These are phyloP conservation scores for Coniferiporia weirii DNA, from an alignment of 1,284 basidiomycete species.

Conservation along the genomic window DNA sequence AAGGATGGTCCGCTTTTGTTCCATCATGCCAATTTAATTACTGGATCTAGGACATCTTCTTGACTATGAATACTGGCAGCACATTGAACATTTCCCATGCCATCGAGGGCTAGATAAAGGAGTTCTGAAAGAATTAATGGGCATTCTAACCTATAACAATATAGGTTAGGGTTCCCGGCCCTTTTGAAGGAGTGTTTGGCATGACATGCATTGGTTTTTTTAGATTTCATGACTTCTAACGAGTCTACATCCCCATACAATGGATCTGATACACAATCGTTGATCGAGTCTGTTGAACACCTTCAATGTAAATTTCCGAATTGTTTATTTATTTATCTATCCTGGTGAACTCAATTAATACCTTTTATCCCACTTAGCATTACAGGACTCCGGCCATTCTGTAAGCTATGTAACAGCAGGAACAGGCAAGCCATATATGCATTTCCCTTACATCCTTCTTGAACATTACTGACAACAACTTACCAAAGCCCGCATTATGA, in stretches of 20 bases:
- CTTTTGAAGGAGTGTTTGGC: neutral
- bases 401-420: neutral
- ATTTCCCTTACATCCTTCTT: neutral
- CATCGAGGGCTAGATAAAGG: slow-evolving; percentile 32
- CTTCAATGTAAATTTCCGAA: neutral
- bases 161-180: neutral
- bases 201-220: neutral
- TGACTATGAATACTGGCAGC: slow-evolving; percentile 32
- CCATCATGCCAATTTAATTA: neutral
- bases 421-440: neutral
- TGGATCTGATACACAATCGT: neutral
- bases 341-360: neutral
- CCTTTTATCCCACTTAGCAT: neutral
- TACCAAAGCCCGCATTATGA: slow-evolving; percentile 4
- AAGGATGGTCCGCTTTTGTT: neutral
- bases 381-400: neutral
- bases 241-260: slow-evolving; percentile 9
- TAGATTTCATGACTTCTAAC: slow-evolving; percentile 9
- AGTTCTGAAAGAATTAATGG: slow-evolving; percentile 40
- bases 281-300: slow-evolving; percentile 1
- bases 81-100: slow-evolving; percentile 47
- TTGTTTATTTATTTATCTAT: too few relatives aligned
- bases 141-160: slow-evolving; percentile 26
- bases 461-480: neutral
- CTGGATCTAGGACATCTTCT: neutral